Percentiles rank a stretch among this genome's conserved stretches.
Evolutionary conservation across 2,329 filamentous ascomycete genomes (phyloP).

Genomic region (Zarea fungicola): DNA sequence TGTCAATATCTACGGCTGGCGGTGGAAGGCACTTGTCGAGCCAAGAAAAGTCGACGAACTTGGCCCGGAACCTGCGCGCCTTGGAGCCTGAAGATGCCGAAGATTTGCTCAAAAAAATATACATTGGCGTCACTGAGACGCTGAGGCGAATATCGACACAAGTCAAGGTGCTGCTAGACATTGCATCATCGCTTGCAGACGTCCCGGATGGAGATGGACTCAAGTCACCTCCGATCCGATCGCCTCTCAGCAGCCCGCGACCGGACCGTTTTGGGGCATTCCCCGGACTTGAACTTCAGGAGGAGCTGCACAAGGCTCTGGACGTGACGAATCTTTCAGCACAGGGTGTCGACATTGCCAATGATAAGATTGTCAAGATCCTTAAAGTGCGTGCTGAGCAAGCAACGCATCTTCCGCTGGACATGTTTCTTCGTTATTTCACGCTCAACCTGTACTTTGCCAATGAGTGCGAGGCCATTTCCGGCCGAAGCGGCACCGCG

Average conservation of each 20-base stretch:
- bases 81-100: slow-evolving; percentile 83
- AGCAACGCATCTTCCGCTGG: slow-evolving; percentile 60
- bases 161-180: slow-evolving; percentile 90
- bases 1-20: slow-evolving; percentile 73
- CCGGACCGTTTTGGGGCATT: slow-evolving; percentile 25
- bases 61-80: slow-evolving; percentile 81
- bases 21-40: slow-evolving; percentile 65
- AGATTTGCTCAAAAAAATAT: slow-evolving; percentile 73
- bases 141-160: slow-evolving; percentile 81
- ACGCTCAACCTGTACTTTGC: slow-evolving; percentile 77
- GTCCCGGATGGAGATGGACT: slow-evolving; percentile 32
- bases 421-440: slow-evolving; percentile 75
- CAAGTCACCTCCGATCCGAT: slow-evolving; percentile 44
- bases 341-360: slow-evolving; percentile 74
- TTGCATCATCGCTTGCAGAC: slow-evolving; percentile 68
- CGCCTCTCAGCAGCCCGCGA: slow-evolving; percentile 48
- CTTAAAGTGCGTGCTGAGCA: slow-evolving; percentile 73
- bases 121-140: slow-evolving; percentile 82
- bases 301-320: slow-evolving; percentile 70
- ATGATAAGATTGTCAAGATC: slow-evolving; percentile 70
- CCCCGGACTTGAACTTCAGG: slow-evolving; percentile 50
- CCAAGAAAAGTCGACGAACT: slow-evolving; percentile 82
- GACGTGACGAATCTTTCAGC: slow-evolving; percentile 74
- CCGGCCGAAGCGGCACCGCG: slow-evolving; percentile 67
- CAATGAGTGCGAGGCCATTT: slow-evolving; percentile 81